Percentiles rank a stretch among this genome's conserved stretches.
phyloP scores from a whole-genome alignment of 495 filamentous ascomycete species.

The Aspergillus ostianus region DNA sequence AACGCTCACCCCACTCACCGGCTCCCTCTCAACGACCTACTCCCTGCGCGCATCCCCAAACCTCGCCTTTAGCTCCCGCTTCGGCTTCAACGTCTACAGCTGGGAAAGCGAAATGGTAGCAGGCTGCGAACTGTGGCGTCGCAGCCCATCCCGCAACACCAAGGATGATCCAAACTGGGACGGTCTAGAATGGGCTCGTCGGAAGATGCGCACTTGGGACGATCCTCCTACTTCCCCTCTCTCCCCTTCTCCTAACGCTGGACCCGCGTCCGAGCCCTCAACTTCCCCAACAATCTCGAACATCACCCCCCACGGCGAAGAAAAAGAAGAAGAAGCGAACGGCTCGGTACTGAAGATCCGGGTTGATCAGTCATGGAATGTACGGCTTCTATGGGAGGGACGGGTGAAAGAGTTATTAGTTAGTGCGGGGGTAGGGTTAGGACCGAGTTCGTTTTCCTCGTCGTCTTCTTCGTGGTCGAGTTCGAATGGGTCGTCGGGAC shows the following conservation, averaged over 20 bases:
- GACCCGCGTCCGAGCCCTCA: not conserved
- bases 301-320: slow-evolving; percentile 17
- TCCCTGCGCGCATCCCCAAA: slow-evolving; percentile 79
- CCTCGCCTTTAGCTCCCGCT: slow-evolving; percentile 79
- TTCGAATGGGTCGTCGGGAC: slow-evolving; percentile 24
- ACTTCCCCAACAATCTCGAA: not conserved
- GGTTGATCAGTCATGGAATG: slow-evolving; percentile 77
- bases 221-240: slow-evolving; percentile 22
- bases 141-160: slow-evolving; percentile 40
- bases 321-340: slow-evolving; percentile 58
- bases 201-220: slow-evolving; percentile 36
- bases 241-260: slow-evolving; percentile 25
- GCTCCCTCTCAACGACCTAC: slow-evolving; percentile 84
- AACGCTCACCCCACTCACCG: slow-evolving; percentile 89
- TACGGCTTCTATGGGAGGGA: slow-evolving; percentile 91
- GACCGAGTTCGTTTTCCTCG: slow-evolving; percentile 45
- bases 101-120: slow-evolving; percentile 93
- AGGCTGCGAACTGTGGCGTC: slow-evolving; percentile 85
- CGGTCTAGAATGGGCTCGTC: slow-evolving; percentile 44
- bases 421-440: slow-evolving; percentile 78
- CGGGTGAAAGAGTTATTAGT: slow-evolving; percentile 89
- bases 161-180: slow-evolving; percentile 30
- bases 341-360: slow-evolving; percentile 88
- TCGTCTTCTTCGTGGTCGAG: slow-evolving; percentile 27
- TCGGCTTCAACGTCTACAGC: slow-evolving; percentile 97